A percentile compares a stretch with the other conserved stretches of the same genome.
phyloP scores from a whole-genome alignment of 208 protist genomes.

The Porcisia hertigi region DNA sequence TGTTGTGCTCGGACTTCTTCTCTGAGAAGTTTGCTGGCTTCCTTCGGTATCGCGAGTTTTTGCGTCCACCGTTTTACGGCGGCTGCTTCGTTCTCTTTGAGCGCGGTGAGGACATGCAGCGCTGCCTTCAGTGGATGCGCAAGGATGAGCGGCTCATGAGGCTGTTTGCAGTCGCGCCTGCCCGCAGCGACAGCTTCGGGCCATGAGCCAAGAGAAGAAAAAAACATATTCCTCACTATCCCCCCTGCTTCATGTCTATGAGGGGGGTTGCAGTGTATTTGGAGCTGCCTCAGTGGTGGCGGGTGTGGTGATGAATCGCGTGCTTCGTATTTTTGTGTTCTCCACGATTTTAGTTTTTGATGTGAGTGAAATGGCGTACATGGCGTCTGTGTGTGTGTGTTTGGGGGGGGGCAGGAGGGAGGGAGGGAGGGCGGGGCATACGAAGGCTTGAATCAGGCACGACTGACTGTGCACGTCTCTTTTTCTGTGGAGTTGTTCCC shows the following conservation, averaged over 20 bases:
- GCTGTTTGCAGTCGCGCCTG: constrained; percentile 44
- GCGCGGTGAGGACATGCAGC: constrained; percentile 35
- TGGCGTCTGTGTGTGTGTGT: too few relatives aligned
- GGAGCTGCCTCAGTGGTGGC: background rate
- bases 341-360: background rate
- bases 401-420: too few relatives aligned
- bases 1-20: constrained; percentile 41
- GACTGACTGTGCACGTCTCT: too few relatives aligned
- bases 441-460: too few relatives aligned
- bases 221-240: background rate
- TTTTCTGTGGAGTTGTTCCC: too few relatives aligned
- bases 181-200: constrained; percentile 39
- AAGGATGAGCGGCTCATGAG: constrained; percentile 23
- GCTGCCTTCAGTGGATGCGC: constrained; percentile 61
- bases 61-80: constrained; percentile 39
- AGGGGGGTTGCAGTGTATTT: background rate
- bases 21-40: constrained; percentile 58
- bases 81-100: constrained; percentile 71
- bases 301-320: background rate
- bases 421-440: too few relatives aligned
- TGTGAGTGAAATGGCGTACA: too few relatives aligned
- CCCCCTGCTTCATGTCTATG: background rate
- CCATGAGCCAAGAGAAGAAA: background rate
- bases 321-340: background rate
- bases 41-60: constrained; percentile 36